phyloP scores from a whole-genome alignment of 306 rosid species.

The Corylus heterophylla region DNA sequence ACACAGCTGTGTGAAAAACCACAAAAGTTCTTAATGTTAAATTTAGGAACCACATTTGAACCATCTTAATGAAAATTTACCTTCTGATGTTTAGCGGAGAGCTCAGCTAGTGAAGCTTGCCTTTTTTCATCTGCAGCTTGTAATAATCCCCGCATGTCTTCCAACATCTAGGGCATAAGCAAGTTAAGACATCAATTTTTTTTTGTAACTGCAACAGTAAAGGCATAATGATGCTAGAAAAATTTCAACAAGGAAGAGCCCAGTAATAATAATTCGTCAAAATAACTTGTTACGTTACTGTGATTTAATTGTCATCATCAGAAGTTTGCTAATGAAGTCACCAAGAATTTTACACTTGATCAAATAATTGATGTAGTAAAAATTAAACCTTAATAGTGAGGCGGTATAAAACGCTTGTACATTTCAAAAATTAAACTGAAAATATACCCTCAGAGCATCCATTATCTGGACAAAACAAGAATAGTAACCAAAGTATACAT shows the following conservation, averaged over 20 bases:
- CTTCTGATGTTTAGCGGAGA: slow-evolving; percentile 91
- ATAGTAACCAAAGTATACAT: not conserved
- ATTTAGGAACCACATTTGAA: slow-evolving; percentile 2
- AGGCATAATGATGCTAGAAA: slow-evolving; percentile 12
- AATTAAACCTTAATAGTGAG: not conserved
- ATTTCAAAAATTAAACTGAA: not conserved
- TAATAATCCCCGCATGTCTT: slow-evolving; percentile 74
- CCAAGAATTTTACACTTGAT: not conserved
- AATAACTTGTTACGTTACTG: not conserved
- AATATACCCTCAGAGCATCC: slow-evolving; percentile 5
- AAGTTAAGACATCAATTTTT: slow-evolving; percentile 6
- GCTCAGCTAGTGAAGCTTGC: slow-evolving; percentile 81
- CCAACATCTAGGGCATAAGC: slow-evolving; percentile 62
- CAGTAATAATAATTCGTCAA: not conserved
- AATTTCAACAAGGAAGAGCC: not conserved
- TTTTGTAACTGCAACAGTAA: slow-evolving; percentile 2
- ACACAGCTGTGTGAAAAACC: slow-evolving; percentile 15
- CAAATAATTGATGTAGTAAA: not conserved
- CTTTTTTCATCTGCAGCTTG: slow-evolving; percentile 90
- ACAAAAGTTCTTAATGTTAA: not conserved
- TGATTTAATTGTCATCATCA: not conserved
- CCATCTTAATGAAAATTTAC: slow-evolving; percentile 37
- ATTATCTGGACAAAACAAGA: slow-evolving; percentile 13
- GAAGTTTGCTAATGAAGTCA: not conserved
- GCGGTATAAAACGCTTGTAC: slow-evolving; percentile 6